Percentiles rank a stretch among this genome's conserved stretches.
phyloP scores from a whole-genome alignment of 2,329 filamentous ascomycete species.

The Bipolaris zeicola region DNA sequence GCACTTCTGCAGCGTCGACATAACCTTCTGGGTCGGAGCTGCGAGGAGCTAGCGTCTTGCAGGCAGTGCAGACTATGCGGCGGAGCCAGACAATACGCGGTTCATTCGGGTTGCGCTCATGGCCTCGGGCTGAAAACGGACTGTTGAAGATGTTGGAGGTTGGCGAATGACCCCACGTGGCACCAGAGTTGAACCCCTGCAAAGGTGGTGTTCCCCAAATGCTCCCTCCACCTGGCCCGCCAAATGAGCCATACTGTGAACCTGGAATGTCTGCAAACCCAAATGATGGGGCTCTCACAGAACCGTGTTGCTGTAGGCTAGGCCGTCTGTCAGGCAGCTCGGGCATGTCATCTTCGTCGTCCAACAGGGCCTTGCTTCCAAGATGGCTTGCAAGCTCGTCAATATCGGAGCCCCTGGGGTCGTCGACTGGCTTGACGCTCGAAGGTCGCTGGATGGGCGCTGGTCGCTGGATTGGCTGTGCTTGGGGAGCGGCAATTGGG shows the following conservation, averaged over 20 bases:
- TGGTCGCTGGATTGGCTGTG: conserved; percentile 79
- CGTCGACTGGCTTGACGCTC: conserved; percentile 66
- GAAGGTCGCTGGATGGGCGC: conserved; percentile 86
- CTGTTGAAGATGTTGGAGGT: conserved; percentile 41
- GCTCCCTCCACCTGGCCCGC: conserved; percentile 38
- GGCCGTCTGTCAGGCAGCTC: conserved; percentile 62
- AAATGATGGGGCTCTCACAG: conserved; percentile 38
- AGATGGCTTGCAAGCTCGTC: conserved; percentile 79
- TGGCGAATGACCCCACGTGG: conserved; percentile 50
- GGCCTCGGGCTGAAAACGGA: conserved; percentile 37
- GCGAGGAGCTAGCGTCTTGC: conserved; percentile 64
- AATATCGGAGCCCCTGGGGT: conserved; percentile 56
- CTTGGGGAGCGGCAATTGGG: conserved; percentile 54
- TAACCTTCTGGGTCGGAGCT: conserved; percentile 64
- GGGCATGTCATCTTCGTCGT: conserved; percentile 63
- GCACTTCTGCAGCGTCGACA: conserved; percentile 68
- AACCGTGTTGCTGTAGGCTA: conserved; percentile 45
- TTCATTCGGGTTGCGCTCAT: conserved; percentile 36
- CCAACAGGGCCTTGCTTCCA: conserved; percentile 86
- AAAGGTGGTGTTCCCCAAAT: conserved; percentile 52
- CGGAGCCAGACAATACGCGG: conserved; percentile 43
- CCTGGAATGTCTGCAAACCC: conserved; percentile 43
- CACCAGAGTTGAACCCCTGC: conserved; percentile 48
- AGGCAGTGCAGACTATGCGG: conserved; percentile 74
- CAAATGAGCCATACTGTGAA: conserved; percentile 43